A percentile compares a stretch with the other conserved stretches of the same genome.
Conservation (phyloP, 805 yeast genomes). For the Saturnispora quitensis region DNA sequence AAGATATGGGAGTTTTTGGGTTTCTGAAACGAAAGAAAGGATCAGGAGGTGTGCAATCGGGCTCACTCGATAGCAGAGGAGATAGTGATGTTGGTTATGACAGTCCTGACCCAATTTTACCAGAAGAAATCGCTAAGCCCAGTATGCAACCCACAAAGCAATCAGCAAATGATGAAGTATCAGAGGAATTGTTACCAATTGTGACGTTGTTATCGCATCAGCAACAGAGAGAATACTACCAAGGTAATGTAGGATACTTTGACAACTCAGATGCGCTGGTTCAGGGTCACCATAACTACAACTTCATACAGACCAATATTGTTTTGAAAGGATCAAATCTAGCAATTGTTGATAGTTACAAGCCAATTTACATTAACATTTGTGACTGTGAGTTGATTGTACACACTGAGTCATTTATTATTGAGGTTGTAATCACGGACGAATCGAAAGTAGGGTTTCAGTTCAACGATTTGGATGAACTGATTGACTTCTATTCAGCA, state of each 20-base stretch:
- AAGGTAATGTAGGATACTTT: constrained; percentile 6
- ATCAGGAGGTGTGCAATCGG: neutral
- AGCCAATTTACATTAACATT: constrained; percentile 45
- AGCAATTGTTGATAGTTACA: constrained; percentile 31
- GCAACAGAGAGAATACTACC: constrained; percentile 48
- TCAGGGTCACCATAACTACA: neutral
- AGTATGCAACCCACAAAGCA: neutral
- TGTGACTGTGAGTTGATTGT: constrained; percentile 32
- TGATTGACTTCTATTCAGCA: constrained; percentile 33
- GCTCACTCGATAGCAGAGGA: neutral
- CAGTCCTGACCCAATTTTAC: neutral
- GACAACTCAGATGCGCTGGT: constrained; percentile 5
- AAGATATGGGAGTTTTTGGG: constrained; percentile 4
- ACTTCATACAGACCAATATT: constrained; percentile 23
- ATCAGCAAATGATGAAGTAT: constrained; percentile 4
- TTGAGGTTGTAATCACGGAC: constrained; percentile 20
- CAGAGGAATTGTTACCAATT: constrained; percentile 64
- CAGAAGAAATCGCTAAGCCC: neutral
- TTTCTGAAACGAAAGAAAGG: constrained; percentile 1
- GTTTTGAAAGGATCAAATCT: constrained; percentile 44
- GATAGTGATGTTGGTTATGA: neutral
- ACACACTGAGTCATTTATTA: constrained; percentile 3
- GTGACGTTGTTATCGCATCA: constrained; percentile 65
- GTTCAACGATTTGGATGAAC: constrained; percentile 20
- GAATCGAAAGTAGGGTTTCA: constrained; percentile 18